Evolutionary conservation across 371 early-diverging fungal genomes (phyloP).

Genomic region (Batkoa obscura): DNA sequence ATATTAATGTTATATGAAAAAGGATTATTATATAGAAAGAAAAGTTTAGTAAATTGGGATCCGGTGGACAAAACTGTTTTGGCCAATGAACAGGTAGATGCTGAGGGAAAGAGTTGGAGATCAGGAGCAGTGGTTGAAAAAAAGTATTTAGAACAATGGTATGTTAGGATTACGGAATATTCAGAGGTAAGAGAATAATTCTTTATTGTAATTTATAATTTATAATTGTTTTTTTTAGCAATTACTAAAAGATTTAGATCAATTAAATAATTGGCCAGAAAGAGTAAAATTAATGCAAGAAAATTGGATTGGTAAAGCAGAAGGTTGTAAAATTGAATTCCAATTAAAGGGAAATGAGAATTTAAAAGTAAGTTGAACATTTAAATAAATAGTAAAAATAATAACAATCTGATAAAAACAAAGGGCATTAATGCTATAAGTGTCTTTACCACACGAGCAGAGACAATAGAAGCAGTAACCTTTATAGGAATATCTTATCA

Average conservation of each 20-base stretch:
- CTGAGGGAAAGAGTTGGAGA: conserved; percentile 73
- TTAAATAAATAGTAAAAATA: too few species aligned
- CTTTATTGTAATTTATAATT: too few species aligned
- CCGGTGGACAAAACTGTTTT: conserved; percentile 86
- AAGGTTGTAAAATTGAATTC: conserved; percentile 62
- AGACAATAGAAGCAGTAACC: too few species aligned
- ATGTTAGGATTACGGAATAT: conserved; percentile 67
- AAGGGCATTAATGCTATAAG: too few species aligned
- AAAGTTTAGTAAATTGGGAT: conserved; percentile 90
- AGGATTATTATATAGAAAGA: conserved; percentile 70
- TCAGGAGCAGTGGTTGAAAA: conserved; percentile 88
- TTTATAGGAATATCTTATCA: too few species aligned
- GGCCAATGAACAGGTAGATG: conserved; percentile 91
- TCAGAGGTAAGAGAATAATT: conserved; percentile 32
- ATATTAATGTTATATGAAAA: conserved; percentile 58
- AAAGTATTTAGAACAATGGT: conserved; percentile 76
- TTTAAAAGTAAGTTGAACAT: too few species aligned
- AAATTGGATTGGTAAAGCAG: conserved; percentile 85
- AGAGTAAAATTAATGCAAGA: conserved; percentile 74
- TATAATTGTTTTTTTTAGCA: conserved; percentile 20
- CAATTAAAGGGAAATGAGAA: conserved; percentile 5
- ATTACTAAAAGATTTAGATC: conserved; percentile 50
- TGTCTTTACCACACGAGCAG: too few species aligned
- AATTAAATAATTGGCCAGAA: conserved; percentile 67
- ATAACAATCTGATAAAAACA: too few species aligned